Evolutionary conservation across 2,329 filamentous ascomycete genomes (phyloP).

Genomic region (Nigrograna mackinnonii): DNA sequence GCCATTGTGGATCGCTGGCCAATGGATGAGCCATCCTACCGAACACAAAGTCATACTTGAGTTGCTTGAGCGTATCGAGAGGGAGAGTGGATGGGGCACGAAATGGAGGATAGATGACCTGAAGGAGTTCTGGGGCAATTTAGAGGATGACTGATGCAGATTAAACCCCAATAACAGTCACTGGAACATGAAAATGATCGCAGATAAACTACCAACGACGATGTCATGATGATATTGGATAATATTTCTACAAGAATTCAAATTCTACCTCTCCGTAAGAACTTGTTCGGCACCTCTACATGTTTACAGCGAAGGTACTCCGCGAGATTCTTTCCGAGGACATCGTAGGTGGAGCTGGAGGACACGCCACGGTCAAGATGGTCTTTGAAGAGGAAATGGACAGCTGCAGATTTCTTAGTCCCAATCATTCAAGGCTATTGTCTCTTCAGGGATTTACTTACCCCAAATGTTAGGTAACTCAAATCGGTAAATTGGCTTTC

Average conservation of each 20-base stretch:
- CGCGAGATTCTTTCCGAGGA: constrained; percentile 3
- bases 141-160: too few relatives aligned
- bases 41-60: constrained; percentile 53
- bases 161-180: too few relatives aligned
- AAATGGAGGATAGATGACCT: constrained; percentile 58
- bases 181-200: too few relatives aligned
- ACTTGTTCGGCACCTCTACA: constrained; percentile 3
- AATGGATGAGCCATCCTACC: constrained; percentile 49
- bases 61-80: constrained; percentile 29
- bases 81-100: constrained; percentile 9
- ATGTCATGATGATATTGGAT: too few relatives aligned
- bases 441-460: background rate
- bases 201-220: too few relatives aligned
- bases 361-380: constrained; percentile 3
- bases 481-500: constrained; percentile 1
- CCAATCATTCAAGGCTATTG: background rate
- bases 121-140: constrained; percentile 55
- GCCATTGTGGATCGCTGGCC: constrained; percentile 53
- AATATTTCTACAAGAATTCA: too few relatives aligned
- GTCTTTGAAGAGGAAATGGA: constrained; percentile 5
- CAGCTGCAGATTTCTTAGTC: background rate
- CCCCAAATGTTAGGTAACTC: constrained; percentile 5
- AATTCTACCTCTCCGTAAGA: background rate
- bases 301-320: constrained; percentile 3
- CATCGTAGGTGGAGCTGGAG: constrained; percentile 2